A percentile compares a stretch with the other conserved stretches of the same genome.
These are phyloP conservation scores for Usnea hakonensis DNA, from an alignment of 495 filamentous ascomycete genomes.

Conservation along the genomic window DNA sequence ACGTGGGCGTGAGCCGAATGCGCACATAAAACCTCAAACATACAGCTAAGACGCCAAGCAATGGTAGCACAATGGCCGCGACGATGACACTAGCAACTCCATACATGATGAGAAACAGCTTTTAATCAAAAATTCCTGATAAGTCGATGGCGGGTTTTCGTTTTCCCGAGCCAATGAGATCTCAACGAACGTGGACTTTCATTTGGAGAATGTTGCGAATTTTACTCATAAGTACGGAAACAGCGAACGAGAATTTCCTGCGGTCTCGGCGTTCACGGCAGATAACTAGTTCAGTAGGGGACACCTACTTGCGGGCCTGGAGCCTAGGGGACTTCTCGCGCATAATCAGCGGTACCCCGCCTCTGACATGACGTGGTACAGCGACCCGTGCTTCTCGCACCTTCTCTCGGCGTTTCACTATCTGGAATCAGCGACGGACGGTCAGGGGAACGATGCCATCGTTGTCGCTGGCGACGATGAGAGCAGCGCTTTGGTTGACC, in stretches of 20 bases:
- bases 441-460: no score
- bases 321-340: slow-evolving; percentile 18
- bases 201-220: no score
- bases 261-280: slow-evolving; percentile 24
- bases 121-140: no score
- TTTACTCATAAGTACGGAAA: no score
- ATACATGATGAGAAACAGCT: neutral
- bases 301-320: slow-evolving; percentile 26
- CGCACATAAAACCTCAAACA: slow-evolving; percentile 15
- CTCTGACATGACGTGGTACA: slow-evolving; percentile 12
- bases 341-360: slow-evolving; percentile 24
- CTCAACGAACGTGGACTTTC: no score
- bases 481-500: slow-evolving; percentile 30
- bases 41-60: slow-evolving; percentile 12
- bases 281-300: neutral
- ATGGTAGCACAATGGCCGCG: slow-evolving; percentile 10
- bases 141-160: no score
- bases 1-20: neutral
- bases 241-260: slow-evolving; percentile 14
- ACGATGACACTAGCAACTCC: slow-evolving; percentile 7
- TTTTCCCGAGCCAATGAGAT: no score
- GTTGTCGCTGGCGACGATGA: neutral
- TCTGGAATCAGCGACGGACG: neutral
- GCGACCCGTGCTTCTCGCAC: slow-evolving; percentile 22
- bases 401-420: neutral